Conservation (phyloP, 495 filamentous ascomycete genomes). For the Trichoderma erinaceum region DNA sequence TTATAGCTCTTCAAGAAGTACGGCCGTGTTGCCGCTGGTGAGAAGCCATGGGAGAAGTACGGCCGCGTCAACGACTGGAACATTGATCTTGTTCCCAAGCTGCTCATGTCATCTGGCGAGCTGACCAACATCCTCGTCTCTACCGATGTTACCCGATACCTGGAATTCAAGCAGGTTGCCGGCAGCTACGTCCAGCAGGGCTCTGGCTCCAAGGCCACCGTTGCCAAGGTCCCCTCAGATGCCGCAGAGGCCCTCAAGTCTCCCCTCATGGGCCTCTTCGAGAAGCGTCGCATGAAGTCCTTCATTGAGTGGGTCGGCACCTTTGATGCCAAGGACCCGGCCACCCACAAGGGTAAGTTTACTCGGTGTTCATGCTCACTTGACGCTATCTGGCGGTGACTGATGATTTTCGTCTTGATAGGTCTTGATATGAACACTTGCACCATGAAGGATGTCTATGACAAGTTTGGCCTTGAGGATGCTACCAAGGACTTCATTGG, state of each 20-base stretch:
- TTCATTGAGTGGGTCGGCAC: constrained; percentile 96
- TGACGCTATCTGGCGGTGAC: background rate
- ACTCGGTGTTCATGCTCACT: background rate
- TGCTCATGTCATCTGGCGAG: constrained; percentile 97
- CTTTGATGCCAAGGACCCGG: constrained; percentile 76
- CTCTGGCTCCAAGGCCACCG: constrained; percentile 69
- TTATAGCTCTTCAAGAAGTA: constrained; percentile 88
- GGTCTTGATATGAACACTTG: constrained; percentile 71
- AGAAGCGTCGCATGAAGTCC: constrained; percentile 93
- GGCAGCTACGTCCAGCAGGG: constrained; percentile 96
- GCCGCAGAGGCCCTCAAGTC: constrained; percentile 85
- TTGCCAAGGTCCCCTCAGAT: constrained; percentile 95
- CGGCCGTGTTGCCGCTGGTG: constrained; percentile 69
- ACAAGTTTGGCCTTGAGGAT: constrained; percentile 92
- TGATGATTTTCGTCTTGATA: constrained; percentile 28
- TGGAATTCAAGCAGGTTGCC: constrained; percentile 97
- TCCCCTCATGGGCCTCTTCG: constrained; percentile 92
- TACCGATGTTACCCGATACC: constrained; percentile 93
- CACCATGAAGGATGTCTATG: constrained; percentile 96
- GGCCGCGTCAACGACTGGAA: constrained; percentile 98
- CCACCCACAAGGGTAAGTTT: constrained; percentile 73
- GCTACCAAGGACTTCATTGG: constrained; percentile 93
- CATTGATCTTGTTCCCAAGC: constrained; percentile 95
- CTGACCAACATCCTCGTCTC: constrained; percentile 96
- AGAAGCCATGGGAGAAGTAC: constrained; percentile 97